Percentiles rank a stretch among this genome's conserved stretches.
These are phyloP conservation scores for Solanum rostratum DNA, from an alignment of 257 asterid species.

Conservation along the genomic window DNA sequence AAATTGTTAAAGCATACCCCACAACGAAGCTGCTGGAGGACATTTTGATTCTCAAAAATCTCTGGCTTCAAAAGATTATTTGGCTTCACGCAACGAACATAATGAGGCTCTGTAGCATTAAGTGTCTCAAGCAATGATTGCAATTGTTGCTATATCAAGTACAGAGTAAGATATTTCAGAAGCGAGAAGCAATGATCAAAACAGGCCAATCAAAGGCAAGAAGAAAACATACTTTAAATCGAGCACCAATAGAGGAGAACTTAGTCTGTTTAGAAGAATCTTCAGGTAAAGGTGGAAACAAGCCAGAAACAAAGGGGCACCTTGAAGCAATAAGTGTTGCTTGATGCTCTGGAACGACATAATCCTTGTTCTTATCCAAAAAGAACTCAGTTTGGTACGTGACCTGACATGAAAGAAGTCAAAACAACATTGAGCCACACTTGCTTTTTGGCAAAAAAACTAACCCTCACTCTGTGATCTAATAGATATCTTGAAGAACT, in stretches of 20 bases:
- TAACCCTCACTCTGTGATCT: neutral
- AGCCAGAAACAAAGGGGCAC: constrained; percentile 63
- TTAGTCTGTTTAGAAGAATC: constrained; percentile 78
- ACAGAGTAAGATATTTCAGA: constrained; percentile 4
- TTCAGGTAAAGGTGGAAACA: constrained; percentile 73
- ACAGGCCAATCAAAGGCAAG: neutral
- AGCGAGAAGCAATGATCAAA: neutral
- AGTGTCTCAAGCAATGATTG: constrained; percentile 88
- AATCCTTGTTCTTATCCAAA: constrained; percentile 88
- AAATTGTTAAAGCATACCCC: constrained; percentile 45
- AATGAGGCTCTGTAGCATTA: constrained; percentile 78
- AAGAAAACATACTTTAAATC: constrained; percentile 55
- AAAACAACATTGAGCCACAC: constrained; percentile 13
- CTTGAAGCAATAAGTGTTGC: constrained; percentile 68
- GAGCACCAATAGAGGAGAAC: constrained; percentile 82
- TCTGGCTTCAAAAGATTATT: constrained; percentile 75
- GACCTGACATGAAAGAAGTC: constrained; percentile 43
- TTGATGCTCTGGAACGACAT: constrained; percentile 83
- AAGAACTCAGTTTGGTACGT: constrained; percentile 76
- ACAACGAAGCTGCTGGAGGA: constrained; percentile 84
- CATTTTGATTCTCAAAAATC: constrained; percentile 72
- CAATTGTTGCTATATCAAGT: constrained; percentile 61
- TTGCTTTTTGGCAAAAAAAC: neutral
- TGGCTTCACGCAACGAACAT: constrained; percentile 81
- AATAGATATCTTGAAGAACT: neutral